Evolutionary conservation across 2,329 filamentous ascomycete species (phyloP).

Genomic region (Clonostachys solani): DNA sequence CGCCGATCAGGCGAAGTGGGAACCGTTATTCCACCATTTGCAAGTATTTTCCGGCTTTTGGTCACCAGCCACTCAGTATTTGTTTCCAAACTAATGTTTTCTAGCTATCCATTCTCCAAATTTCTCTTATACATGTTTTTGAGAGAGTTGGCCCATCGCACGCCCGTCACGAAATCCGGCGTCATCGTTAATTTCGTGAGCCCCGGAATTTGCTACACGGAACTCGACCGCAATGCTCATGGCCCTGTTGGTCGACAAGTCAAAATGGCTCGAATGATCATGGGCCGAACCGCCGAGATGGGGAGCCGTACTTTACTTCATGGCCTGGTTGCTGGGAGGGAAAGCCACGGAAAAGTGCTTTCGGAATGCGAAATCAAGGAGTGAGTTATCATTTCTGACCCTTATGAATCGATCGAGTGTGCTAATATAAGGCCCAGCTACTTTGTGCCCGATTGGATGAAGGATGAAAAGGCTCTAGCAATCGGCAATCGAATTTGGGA

Average conservation of each 20-base stretch:
- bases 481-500: not conserved
- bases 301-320: slow-evolving; percentile 39
- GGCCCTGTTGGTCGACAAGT: not conserved
- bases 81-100: no score
- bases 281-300: slow-evolving; percentile 25
- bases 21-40: no score
- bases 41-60: no score
- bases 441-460: no score
- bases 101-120: slow-evolving; percentile 20
- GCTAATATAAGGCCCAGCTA: no score
- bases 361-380: slow-evolving; percentile 21
- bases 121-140: slow-evolving; percentile 20
- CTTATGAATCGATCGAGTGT: no score
- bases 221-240: not conserved
- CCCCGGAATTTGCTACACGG: slow-evolving; percentile 33
- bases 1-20: not conserved
- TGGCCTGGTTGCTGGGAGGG: slow-evolving; percentile 26
- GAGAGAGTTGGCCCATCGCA: slow-evolving; percentile 23
- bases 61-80: no score
- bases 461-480: no score
- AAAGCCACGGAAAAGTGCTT: slow-evolving; percentile 42
- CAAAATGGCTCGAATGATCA: not conserved
- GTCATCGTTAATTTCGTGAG: slow-evolving; percentile 31
- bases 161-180: slow-evolving; percentile 18
- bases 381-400: slow-evolving; percentile 7